A percentile compares a stretch with the other conserved stretches of the same genome.
Conservation (phyloP, 495 filamentous ascomycete species). For the Penicillium cosmopolitanum region DNA sequence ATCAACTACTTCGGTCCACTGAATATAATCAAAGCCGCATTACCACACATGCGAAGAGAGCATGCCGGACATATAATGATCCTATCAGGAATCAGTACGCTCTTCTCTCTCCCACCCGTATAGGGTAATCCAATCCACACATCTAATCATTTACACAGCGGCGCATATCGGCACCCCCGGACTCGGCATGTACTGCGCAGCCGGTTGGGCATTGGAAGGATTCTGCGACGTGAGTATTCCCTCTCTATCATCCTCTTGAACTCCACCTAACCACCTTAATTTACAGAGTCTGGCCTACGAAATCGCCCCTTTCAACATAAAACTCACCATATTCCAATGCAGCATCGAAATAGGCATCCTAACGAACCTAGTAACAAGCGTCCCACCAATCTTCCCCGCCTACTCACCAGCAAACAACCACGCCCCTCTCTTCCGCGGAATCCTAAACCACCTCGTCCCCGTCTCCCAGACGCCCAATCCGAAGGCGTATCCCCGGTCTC, state of each 20-base stretch:
- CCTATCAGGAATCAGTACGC: slow-evolving; percentile 78
- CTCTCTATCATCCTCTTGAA: no score
- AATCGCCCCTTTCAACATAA: slow-evolving; percentile 96
- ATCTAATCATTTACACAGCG: slow-evolving; percentile 43
- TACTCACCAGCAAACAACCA: slow-evolving; percentile 76
- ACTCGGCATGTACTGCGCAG: slow-evolving; percentile 86
- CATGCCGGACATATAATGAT: slow-evolving; percentile 87
- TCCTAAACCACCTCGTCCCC: slow-evolving; percentile 72
- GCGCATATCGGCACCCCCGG: slow-evolving; percentile 93
- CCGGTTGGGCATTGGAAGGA: slow-evolving; percentile 95
- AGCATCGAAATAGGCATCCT: slow-evolving; percentile 81
- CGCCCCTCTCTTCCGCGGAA: slow-evolving; percentile 78
- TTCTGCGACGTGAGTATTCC: slow-evolving; percentile 72
- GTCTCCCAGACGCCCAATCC: slow-evolving; percentile 40
- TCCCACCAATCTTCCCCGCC: slow-evolving; percentile 70
- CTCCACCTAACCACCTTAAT: no score
- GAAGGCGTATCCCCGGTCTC: slow-evolving; percentile 5
- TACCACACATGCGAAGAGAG: slow-evolving; percentile 78
- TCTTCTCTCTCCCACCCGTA: background rate
- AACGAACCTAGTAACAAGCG: slow-evolving; percentile 82
- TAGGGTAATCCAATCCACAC: background rate
- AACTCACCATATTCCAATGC: slow-evolving; percentile 92
- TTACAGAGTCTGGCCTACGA: slow-evolving; percentile 87
- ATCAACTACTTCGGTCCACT: slow-evolving; percentile 92
- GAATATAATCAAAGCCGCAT: slow-evolving; percentile 89